phyloP scores from a whole-genome alignment of 2,329 filamentous ascomycete species.

The Sordariomycetes sp. region DNA sequence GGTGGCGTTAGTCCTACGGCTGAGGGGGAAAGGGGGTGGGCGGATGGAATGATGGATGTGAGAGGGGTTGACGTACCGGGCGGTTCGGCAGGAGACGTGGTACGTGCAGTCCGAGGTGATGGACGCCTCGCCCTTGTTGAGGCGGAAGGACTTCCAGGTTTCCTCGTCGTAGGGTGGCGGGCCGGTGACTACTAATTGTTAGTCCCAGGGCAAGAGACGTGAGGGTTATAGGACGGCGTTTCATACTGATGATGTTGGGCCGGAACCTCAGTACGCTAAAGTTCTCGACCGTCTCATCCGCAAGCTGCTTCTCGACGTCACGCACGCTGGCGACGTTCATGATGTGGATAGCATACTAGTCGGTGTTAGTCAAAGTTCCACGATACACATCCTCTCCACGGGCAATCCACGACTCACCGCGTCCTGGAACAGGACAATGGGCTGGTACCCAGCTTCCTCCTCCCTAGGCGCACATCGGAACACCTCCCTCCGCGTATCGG shows the following conservation, averaged over 20 bases:
- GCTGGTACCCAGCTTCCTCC: conserved; percentile 47
- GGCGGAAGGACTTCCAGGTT: conserved; percentile 23
- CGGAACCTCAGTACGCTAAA: conserved; percentile 54
- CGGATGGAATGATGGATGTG: not conserved
- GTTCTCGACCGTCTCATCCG: conserved; percentile 29
- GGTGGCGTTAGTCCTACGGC: conserved; percentile 3
- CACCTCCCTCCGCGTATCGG: conserved; percentile 41
- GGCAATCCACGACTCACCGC: conserved; percentile 3
- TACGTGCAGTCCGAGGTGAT: conserved; percentile 20
- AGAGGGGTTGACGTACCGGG: not conserved
- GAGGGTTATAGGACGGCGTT: not conserved
- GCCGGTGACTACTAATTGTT: conserved; percentile 36
- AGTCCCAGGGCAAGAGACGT: not conserved
- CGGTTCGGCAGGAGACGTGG: conserved; percentile 5
- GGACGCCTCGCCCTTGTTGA: conserved; percentile 33
- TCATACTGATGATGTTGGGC: conserved; percentile 54
- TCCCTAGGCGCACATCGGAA: conserved; percentile 44
- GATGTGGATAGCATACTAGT: conserved; percentile 55
- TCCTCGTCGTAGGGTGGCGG: conserved; percentile 56
- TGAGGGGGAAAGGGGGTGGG: not conserved
- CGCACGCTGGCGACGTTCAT: conserved; percentile 52
- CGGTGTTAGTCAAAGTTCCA: not conserved
- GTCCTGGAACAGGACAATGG: conserved; percentile 43
- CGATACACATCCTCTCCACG: not conserved
- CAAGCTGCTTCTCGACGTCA: conserved; percentile 43